phyloP scores from a whole-genome alignment of 495 filamentous ascomycete species.

The Sporormia fimetaria region DNA sequence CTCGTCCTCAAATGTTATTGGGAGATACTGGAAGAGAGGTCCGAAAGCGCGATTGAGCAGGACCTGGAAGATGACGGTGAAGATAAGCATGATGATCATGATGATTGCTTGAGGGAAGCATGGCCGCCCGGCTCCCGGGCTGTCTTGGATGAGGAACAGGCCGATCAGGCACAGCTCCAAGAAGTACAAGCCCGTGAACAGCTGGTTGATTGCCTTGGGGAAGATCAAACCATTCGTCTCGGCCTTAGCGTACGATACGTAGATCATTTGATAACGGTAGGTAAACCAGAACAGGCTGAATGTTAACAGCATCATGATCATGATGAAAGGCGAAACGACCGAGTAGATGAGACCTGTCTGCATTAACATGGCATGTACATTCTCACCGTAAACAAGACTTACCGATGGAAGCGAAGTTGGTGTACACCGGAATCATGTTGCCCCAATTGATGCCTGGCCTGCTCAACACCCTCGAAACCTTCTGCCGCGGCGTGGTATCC shows the following conservation, averaged over 20 bases:
- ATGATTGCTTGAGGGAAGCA: slow-evolving; percentile 77
- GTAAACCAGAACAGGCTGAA: slow-evolving; percentile 93
- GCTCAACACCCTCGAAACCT: slow-evolving; percentile 74
- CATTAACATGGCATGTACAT: background rate
- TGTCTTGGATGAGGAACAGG: slow-evolving; percentile 74
- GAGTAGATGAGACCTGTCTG: slow-evolving; percentile 67
- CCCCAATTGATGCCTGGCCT: slow-evolving; percentile 79
- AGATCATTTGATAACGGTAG: slow-evolving; percentile 92
- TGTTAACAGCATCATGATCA: slow-evolving; percentile 87
- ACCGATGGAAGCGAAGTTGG: slow-evolving; percentile 88
- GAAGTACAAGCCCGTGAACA: slow-evolving; percentile 87
- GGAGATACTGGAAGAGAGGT: slow-evolving; percentile 77
- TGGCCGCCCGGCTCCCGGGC: slow-evolving; percentile 45
- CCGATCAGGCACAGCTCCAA: slow-evolving; percentile 89
- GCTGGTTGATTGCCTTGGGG: slow-evolving; percentile 87
- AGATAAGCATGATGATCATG: slow-evolving; percentile 64
- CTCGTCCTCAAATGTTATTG: slow-evolving; percentile 92
- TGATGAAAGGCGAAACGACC: slow-evolving; percentile 79
- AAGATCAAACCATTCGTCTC: slow-evolving; percentile 93
- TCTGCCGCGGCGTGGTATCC: slow-evolving; percentile 79
- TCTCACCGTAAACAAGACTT: no score
- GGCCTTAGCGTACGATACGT: slow-evolving; percentile 79
- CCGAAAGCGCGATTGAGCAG: slow-evolving; percentile 76
- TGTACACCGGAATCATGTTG: slow-evolving; percentile 89
- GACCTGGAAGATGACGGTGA: slow-evolving; percentile 72